Base-by-base conservation (phyloP, 2,329 filamentous ascomycete species). In the Hirsutella thompsonii region DNA sequence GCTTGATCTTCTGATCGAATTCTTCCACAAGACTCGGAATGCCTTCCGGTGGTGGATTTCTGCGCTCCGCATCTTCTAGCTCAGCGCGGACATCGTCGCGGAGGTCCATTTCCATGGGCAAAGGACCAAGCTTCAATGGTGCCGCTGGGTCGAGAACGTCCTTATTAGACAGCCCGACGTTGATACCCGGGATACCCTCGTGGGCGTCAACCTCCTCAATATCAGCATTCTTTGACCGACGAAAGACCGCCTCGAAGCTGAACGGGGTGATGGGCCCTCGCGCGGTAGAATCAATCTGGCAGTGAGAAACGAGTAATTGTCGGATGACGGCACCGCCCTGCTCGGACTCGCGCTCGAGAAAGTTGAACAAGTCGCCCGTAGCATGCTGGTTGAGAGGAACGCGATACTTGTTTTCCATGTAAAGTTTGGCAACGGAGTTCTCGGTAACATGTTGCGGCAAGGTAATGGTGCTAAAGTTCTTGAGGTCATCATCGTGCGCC, bases 361-460 rank as follows among this genome's bases (percentile, higher is more conserved):
- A 94, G 51, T 88, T 83, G 54, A 94, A 82, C 8, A 96, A 72
- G 45, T 84, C 84, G 43, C 79, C 81, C 43, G 84, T 88, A 1
- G 88, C 81, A 50, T 89, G 82, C 43, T 82, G 81, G 52, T 89
- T 95, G n/a, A 98, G 67, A 0, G 87, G 87, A 29, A 98, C 72
- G 11, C 87, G 78, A 57, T 96, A 98, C 58, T 87, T 92, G 67
- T 89, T 90, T 42, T 79, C 76, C 33, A 77, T 75, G 59, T 95
- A 98, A 3, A 92, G 67, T 57, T 83, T 85, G 6, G 84, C 81
- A n/a, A 82, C 74, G 2, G 74, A 59, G 54, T 92, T 93, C 44
- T 86, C 80, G 32, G 77, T 68, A 8, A 92, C 68, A 54, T 98
- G 92, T 44, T 84, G 75, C 1, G 87, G 79, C 1, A 92, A 66